Base-by-base conservation (phyloP, 2,329 filamentous ascomycete species). In the Cordyceps militaris region DNA sequence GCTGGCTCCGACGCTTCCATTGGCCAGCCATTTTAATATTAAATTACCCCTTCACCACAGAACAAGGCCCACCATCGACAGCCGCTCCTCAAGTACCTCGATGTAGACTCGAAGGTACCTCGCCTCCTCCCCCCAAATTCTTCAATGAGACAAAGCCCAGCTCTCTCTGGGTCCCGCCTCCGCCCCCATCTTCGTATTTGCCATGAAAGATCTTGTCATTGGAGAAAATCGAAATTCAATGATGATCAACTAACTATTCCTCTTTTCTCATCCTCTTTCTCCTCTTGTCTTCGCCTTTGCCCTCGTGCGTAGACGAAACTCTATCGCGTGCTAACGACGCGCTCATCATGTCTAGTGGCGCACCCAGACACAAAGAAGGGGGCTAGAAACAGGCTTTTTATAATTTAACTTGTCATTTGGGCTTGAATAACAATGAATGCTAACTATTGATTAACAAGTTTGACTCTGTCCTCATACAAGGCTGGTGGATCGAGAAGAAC, bases 11-110 rank as follows among this genome's bases (percentile, higher is more conserved):
- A 19, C 4, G 43, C 43, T 42, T 16, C 28, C 46, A 49, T 49
- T 49, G 46, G 46, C 46, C 46, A 49, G 28, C 24, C 46, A 34
- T 21, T 19, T 16, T 50, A 50, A 50, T 50, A 36, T 36, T 50
- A 50, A 36, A 36, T 19, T 21, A n/a, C 30, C 44, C 47, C 47
- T 50, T 11, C 21, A 7, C 23, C 23, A 19, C 32, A 50, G 47
- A 23, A 38, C 47, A 48, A 48, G 44, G 14, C 43, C 28, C 40
- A 9, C 23, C 30, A 46, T 14, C 44, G 11, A 14, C 26, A n/a
- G 23, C 43, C 16, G n/a, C 38, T n/a, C 36, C 24, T 28, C 43
- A 56, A 11, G 53, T 56, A 56, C 53, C 53, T 48, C 44, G 44
- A 56, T 7, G 53, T 24, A 30, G 23, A 19, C 53, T 40, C 7